phyloP scores from a whole-genome alignment of 495 filamentous ascomycete genomes.

The Cercophora newfieldiana region DNA sequence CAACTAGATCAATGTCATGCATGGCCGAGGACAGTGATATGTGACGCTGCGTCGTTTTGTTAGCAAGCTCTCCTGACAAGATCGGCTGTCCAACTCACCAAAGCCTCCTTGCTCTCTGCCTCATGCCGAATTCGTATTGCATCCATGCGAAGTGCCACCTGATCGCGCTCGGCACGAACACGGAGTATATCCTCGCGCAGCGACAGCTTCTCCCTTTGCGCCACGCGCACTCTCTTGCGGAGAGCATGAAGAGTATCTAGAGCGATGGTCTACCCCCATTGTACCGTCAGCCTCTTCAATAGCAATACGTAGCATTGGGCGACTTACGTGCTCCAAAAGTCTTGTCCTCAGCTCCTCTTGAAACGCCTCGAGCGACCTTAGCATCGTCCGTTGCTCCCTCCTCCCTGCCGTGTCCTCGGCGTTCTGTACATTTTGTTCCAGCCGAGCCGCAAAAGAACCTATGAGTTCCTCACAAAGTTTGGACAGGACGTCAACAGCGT shows the following conservation, averaged over 20 bases:
- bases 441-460: slow-evolving; percentile 49
- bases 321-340: slow-evolving; percentile 58
- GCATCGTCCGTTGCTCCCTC: slow-evolving; percentile 61
- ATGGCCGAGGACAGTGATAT: slow-evolving; percentile 51
- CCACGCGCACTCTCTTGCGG: slow-evolving; percentile 59
- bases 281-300: not conserved
- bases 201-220: slow-evolving; percentile 64
- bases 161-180: slow-evolving; percentile 63
- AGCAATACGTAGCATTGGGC: not conserved
- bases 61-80: not conserved
- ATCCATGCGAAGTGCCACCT: slow-evolving; percentile 68
- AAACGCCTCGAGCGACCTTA: slow-evolving; percentile 66
- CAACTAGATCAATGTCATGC: slow-evolving; percentile 56
- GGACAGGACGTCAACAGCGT: slow-evolving; percentile 66
- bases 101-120: slow-evolving; percentile 45
- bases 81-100: slow-evolving; percentile 35
- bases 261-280: slow-evolving; percentile 46
- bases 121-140: slow-evolving; percentile 63
- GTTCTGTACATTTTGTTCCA: slow-evolving; percentile 39
- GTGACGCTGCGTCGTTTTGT: slow-evolving; percentile 40
- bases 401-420: slow-evolving; percentile 43
- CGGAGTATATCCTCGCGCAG: slow-evolving; percentile 64
- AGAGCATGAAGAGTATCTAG: slow-evolving; percentile 67
- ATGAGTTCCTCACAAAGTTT: slow-evolving; percentile 71
- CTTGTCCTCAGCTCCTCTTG: slow-evolving; percentile 65